Conservation (phyloP, 345 rosid genomes). For the Crucihimalaya himalaica region DNA sequence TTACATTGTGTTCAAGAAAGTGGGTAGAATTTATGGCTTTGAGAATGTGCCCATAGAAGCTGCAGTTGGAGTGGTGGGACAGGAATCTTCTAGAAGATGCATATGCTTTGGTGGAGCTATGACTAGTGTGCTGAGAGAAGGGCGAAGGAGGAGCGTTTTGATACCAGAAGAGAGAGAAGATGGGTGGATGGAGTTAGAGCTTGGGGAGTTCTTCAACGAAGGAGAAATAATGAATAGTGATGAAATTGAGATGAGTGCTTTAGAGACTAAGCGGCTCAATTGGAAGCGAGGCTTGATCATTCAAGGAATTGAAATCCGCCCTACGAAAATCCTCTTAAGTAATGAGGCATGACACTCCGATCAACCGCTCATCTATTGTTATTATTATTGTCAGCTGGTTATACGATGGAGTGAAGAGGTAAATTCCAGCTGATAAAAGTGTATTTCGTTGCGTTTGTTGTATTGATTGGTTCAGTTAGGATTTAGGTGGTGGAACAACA, state of each 20-base stretch:
- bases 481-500: neutral
- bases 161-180: slow-evolving; percentile 5
- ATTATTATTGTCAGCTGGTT: neutral
- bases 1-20: slow-evolving; percentile 26
- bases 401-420: neutral
- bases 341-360: neutral
- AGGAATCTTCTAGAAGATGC: neutral
- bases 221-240: neutral
- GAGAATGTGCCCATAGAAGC: slow-evolving; percentile 12
- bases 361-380: neutral
- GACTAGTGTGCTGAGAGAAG: neutral
- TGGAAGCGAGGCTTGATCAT: slow-evolving; percentile 17
- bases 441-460: no score
- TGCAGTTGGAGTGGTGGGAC: slow-evolving; percentile 28
- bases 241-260: slow-evolving; percentile 13
- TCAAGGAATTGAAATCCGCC: slow-evolving; percentile 19
- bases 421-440: neutral
- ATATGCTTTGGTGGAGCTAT: slow-evolving; percentile 7
- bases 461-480: neutral
- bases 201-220: slow-evolving; percentile 7
- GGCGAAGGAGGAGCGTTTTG: neutral
- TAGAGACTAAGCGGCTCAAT: neutral
- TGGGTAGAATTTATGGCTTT: neutral
- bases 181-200: slow-evolving; percentile 26
- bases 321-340: neutral